Evolutionary conservation across 495 filamentous ascomycete species (phyloP), one percentile per base, ranked within the genome.

Genomic region (Tuber calosporum): DNA sequence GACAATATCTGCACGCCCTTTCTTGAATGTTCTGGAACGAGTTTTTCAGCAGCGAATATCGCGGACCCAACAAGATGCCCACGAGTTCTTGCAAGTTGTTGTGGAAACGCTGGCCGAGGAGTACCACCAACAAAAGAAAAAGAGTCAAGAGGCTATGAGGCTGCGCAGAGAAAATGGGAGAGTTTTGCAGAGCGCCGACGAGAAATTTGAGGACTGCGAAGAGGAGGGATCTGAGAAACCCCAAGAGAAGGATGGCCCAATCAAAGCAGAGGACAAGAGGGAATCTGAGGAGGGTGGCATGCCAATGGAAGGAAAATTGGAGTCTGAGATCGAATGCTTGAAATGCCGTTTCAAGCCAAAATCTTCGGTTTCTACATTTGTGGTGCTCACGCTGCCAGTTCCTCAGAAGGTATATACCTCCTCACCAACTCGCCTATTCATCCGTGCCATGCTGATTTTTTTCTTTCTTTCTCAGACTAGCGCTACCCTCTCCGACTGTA

Each of bases 21-120:
- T 99, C 81, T 89, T 99, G 26, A 82, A 86, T 71, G 88, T 89
- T 0, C 84, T 99, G 38, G 95, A 99, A 83, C 85, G 85, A 48
- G 93, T 94, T 6, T 99, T 97, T 81, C 87, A 89, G 40, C 93
- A 94, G 74, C 89, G 90, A 62, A 94, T 99, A 79, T 97, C 91
- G 79, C 90, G 95, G 67, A 90, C 92, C 73, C 96, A 99, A 82
- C 96, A 99, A 83, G 95, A 99, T 84, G 95, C 95, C n/a, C 95
- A 99, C 80, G 95, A 99, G 82, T 96, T 99, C 73, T 79, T 99
- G 71, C 95, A 99, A 83, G 88, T 98, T 68, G 90, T 99, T 30
- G 89, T 92, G 6, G 96, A 99, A 83, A 87, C 94, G 66, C 85
- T 99, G 43, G 92, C 90, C 66, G 94, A 98, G 79, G 95, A 99